Percentiles rank a stretch among this genome's conserved stretches.
These are phyloP conservation scores for Pseudohalonectria lignicola DNA, from an alignment of 2,329 filamentous ascomycete genomes.

Conservation along the genomic window DNA sequence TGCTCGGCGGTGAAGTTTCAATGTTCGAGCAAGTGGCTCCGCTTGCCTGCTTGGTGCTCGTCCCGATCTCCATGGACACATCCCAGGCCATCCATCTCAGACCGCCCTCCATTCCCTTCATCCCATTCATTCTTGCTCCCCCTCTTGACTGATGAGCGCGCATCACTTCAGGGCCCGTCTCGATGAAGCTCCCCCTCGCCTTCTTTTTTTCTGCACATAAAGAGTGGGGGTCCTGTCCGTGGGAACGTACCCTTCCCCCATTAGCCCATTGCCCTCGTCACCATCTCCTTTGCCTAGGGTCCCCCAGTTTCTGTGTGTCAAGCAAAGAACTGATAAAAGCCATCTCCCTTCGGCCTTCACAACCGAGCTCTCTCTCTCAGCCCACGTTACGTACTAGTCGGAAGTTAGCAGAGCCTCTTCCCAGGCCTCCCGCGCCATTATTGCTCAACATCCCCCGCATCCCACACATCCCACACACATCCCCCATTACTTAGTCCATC, in stretches of 20 bases:
- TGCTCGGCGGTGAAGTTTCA: constrained; percentile 1
- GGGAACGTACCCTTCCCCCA: constrained; percentile 1
- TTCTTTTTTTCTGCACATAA: not conserved
- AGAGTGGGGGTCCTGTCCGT: constrained; percentile 11
- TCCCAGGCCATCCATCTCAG: not conserved
- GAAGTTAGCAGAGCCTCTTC: too few relatives aligned
- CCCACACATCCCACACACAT: too few relatives aligned
- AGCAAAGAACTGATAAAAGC: constrained; percentile 7
- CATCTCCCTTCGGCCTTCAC: constrained; percentile 1
- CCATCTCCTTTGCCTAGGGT: not conserved
- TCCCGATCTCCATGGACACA: constrained; percentile 2
- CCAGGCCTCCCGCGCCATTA: too few relatives aligned
- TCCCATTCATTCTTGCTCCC: not conserved
- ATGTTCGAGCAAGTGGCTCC: not conserved
- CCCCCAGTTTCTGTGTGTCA: constrained; percentile 3
- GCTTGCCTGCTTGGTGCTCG: not conserved
- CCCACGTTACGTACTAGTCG: too few relatives aligned
- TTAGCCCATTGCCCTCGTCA: not conserved
- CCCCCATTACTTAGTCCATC: too few relatives aligned
- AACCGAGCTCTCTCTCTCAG: too few relatives aligned
- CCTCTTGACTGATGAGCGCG: not conserved
- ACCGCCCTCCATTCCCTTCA: too few relatives aligned
- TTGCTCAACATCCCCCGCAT: too few relatives aligned
- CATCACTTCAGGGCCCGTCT: not conserved
- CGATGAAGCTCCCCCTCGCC: not conserved